Percentiles rank a stretch among this genome's conserved stretches.
These are phyloP conservation scores for Hymenotorrendiella dingleyae DNA, from an alignment of 2,329 filamentous ascomycete genomes.

Conservation along the genomic window DNA sequence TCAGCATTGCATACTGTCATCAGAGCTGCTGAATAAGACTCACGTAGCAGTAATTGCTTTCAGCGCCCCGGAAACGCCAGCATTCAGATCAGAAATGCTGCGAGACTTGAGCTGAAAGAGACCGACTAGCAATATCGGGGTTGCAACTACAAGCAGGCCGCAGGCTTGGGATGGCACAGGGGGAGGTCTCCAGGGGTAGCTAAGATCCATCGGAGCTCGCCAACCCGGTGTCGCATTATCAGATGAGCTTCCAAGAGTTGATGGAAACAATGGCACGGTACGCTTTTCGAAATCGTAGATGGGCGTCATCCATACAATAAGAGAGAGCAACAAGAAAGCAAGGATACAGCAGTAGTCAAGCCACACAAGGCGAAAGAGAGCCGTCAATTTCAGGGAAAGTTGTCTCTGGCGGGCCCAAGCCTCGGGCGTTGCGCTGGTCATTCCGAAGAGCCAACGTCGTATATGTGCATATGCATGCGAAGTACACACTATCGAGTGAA, in stretches of 20 bases:
- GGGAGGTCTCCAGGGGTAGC: conserved; percentile 14
- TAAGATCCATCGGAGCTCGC: conserved; percentile 10
- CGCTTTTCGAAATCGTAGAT: conserved; percentile 15
- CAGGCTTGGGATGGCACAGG: conserved; percentile 59
- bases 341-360: conserved; percentile 11
- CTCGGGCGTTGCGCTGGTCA: background rate
- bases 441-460: background rate
- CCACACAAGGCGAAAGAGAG: conserved; percentile 2
- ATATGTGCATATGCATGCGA: background rate
- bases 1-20: conserved; percentile 49
- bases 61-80: conserved; percentile 13
- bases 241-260: background rate
- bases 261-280: conserved; percentile 10
- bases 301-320: conserved; percentile 14
- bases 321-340: conserved; percentile 4
- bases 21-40: conserved; percentile 27
- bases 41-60: conserved; percentile 19
- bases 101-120: conserved; percentile 59
- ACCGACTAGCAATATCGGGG: conserved; percentile 59
- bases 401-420: background rate
- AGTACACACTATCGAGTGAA: too few species aligned
- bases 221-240: background rate
- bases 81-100: conserved; percentile 53
- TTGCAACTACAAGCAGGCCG: conserved; percentile 54
- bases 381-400: too few species aligned